Evolutionary conservation across 2,329 filamentous ascomycete species (phyloP), one percentile per base, ranked within the genome.

Genomic region (Volutella citrinella): DNA sequence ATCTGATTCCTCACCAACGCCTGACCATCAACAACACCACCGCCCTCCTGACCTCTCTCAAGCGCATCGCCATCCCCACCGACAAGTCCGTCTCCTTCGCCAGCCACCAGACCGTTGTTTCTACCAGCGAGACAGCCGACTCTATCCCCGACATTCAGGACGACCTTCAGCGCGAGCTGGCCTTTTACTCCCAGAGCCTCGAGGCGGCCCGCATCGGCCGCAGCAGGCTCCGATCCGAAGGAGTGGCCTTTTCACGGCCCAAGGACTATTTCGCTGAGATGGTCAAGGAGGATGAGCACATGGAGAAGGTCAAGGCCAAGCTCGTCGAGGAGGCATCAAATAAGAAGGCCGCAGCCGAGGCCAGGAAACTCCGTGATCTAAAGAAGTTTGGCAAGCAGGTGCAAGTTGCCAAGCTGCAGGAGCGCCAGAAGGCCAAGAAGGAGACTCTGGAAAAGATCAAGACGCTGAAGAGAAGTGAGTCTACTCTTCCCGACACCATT

Each of bases 321-420:
- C 71, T 97, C 54, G 76, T 95, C 43, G 90, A 97, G 55, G 88
- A 94, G 57, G 93, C 91, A 1, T 87, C 91, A 10, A 74, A 80
- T 42, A 95, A 95, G 75, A 95, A 95, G 72, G 91, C 93, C 1
- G 78, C 88, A 18, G 82, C 86, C 16, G 93, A 98, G 64, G 93
- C 93, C 7, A 80, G 89, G 60, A 89, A 89, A 68, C 83, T 91
- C 69, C 77, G 93, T 45, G 93, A 98, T 62, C 73, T 97, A 55
- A 97, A 96, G 81, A 98, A 97, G 70, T 98, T 97, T 60, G 93
- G 93, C 61, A 98, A 98, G 72, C 87, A 95, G 63, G 93, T 97
- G 33, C 93, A 98, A 71, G 80, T 95, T 40, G 90, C 90, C 40
- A 96, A 95, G 72, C 68, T 95, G 62, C 91, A 97, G 68, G 91